Evolutionary conservation across 1,284 basidiomycete species (phyloP).

Genomic region (Fomitiporia mediterranea): DNA sequence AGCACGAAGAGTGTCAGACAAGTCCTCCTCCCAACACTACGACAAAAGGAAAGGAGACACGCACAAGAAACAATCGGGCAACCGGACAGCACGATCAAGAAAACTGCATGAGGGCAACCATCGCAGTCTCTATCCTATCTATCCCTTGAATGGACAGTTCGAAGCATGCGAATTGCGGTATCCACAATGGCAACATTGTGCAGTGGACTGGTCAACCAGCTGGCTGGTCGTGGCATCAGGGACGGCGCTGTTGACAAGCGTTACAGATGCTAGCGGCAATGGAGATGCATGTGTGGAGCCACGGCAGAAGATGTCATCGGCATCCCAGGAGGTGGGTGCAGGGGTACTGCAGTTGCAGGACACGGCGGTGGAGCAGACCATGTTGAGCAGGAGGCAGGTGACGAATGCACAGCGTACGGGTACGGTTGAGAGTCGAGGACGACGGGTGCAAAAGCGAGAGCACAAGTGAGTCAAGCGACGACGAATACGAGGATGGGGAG

Average conservation of each 20-base stretch:
- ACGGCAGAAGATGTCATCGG: not conserved
- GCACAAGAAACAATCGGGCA: slow-evolving; percentile 4
- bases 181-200: slow-evolving; percentile 74
- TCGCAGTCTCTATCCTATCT: not conserved
- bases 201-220: slow-evolving; percentile 39
- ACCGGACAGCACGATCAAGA: not conserved
- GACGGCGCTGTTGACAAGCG: slow-evolving; percentile 5
- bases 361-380: slow-evolving; percentile 3
- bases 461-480: no score
- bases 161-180: slow-evolving; percentile 63
- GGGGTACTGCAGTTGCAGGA: not conserved
- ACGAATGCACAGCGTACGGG: not conserved
- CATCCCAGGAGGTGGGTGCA: not conserved
- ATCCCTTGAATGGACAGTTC: slow-evolving; percentile 57
- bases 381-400: not conserved
- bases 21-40: not conserved
- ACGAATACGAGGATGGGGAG: slow-evolving; percentile 1
- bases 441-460: no score
- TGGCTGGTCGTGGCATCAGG: not conserved
- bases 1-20: not conserved
- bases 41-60: not conserved
- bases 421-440: not conserved
- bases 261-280: not conserved
- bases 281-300: not conserved
- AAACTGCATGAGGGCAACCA: not conserved